Base-by-base conservation (phyloP, 768 basidiomycete genomes). In the Pleurotus citrinopileatus region DNA sequence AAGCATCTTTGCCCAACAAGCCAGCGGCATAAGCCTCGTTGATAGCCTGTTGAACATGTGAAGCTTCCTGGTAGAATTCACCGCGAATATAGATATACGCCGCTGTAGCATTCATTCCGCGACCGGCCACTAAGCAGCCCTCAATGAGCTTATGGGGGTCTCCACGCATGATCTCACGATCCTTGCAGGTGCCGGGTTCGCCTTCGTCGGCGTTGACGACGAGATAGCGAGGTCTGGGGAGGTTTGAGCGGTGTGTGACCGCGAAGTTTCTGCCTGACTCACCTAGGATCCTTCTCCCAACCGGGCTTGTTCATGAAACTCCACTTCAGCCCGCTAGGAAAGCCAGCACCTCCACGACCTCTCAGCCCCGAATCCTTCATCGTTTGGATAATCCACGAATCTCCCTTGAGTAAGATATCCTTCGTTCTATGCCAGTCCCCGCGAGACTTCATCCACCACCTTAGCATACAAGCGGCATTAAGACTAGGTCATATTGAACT, bases 11-110 rank as follows among this genome's bases (percentile, higher is more conserved):
- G 54, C 96, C 96, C 54, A 98, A 71, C 51, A 92, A 75, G 4
- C 95, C 94, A 32, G 85, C 85, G 47, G 84, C 83, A 75, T 99
- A 98, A 2, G 96, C 95, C 65, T 98, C 95, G 60, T 86, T 80
- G 71, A 99, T 97, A 51, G 96, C 96, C 67, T 95, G 91, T 68
- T 95, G 91, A 36, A 98, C 82, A 68, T 97, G 94, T 0, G 83
- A 80, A 0, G 95, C 95, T 69, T 98, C 96, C 68, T 95, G 93
- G 72, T 89, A 86, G 74, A 98, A 99, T 70, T 99, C 96, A 60
- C 96, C 96, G 57, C 96, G 95, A 64, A 98, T 94, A 74, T 99
- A 99, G 71, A 99, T 98, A 79, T 98, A 99, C n/a, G 96, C 96
- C 0, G 95, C 95, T 42, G 70, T 94, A 34, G 95, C 96, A 71